Evolutionary conservation across 371 early-diverging fungal genomes (phyloP), one percentile per base, ranked within the genome.

Genomic region (Zychaea mexicana): DNA sequence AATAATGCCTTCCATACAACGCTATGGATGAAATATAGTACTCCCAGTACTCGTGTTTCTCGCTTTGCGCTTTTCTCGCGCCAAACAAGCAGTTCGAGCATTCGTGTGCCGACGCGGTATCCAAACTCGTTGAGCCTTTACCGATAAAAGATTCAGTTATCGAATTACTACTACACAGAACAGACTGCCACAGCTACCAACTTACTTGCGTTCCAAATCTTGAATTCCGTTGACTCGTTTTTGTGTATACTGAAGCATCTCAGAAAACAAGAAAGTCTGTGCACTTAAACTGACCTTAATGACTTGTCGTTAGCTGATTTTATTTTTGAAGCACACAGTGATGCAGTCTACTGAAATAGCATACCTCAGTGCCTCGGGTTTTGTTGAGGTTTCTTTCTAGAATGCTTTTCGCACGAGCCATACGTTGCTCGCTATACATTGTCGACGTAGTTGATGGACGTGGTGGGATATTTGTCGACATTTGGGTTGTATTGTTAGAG

Each of bases 161-260:
- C n/a, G 24, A 9, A 9, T 56, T 47, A 56, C 19, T 26, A 13
- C 26, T 46, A n/a, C 33, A 7, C 13, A 8, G 1, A 26, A 26
- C 22, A 42, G 55, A 1, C 53, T 30, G n/a, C 17, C 2, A 38
- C 28, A 0, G 38, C 19, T 57, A 30, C 10, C 5, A 15, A 49
- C 77, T 61, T 83, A 88, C 96, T 90, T 92, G 78, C 90, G 88
- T 73, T 98, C 98, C 22, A 98, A 85, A 70, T 97, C 97, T 70
- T 94, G 94, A 61, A 98, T 94, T 10, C 96, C 97, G 61, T 87
- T 85, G 9, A 95, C 96, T 57, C 95, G 85, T 69, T 96, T 95
- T 74, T 98, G 97, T 19, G 96, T 85, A 77, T 97, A 97, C 61
- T 93, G 95, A 31, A 98, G 76, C 85, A 97, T 96, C 76, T 98